These are phyloP conservation scores for Trichophyton schoenleinii DNA, from an alignment of 2,329 filamentous ascomycete genomes.

Conservation along the genomic window DNA sequence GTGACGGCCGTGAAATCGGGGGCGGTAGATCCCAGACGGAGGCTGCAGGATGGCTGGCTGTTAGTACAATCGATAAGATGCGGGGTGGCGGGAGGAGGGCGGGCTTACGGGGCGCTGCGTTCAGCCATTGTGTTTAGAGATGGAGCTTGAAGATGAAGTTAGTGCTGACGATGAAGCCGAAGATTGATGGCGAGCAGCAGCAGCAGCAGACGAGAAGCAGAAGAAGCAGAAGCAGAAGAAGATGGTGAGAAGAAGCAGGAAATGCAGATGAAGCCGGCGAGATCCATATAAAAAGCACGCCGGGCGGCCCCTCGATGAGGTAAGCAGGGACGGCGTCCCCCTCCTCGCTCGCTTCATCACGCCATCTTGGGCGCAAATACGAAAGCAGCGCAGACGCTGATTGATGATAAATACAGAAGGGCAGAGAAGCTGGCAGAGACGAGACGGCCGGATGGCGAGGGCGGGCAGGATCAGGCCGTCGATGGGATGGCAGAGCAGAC, in stretches of 20 bases:
- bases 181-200: background rate
- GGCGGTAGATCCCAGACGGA: conserved; percentile 54
- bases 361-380: background rate
- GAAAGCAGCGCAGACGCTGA: background rate
- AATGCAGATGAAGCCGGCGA: background rate
- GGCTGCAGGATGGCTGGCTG: conserved; percentile 22
- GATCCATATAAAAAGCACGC: background rate
- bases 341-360: background rate
- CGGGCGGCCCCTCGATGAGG: background rate
- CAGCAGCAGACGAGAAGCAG: background rate
- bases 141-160: background rate
- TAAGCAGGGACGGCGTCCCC: background rate
- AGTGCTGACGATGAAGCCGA: background rate
- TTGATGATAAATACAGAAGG: background rate
- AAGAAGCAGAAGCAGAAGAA: background rate
- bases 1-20: conserved; percentile 59
- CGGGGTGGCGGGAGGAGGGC: background rate
- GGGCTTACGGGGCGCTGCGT: conserved; percentile 31
- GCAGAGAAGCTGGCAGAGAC: no score
- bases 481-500: no score
- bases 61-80: background rate
- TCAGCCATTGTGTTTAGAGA: conserved; percentile 28
- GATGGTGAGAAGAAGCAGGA: background rate
- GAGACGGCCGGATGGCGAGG: no score
- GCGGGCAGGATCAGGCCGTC: no score